phyloP scores from a whole-genome alignment of 2,329 filamentous ascomycete genomes.

The Ilyonectria sp. region DNA sequence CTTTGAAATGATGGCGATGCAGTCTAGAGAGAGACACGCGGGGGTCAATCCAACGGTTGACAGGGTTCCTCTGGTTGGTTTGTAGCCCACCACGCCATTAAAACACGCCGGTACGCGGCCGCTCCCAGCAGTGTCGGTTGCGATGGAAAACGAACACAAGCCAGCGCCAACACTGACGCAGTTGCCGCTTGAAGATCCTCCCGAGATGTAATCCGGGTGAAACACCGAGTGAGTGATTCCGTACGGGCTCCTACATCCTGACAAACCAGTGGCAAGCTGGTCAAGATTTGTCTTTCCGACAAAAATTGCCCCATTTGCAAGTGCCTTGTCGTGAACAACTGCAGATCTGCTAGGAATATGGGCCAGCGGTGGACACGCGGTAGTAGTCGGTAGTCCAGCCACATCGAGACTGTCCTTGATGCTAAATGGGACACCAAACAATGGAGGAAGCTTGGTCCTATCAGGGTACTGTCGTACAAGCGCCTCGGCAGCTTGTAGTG shows the following conservation, averaged over 20 bases:
- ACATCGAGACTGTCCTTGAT: constrained; percentile 72
- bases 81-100: constrained; percentile 68
- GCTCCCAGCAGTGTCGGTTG: constrained; percentile 68
- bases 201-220: constrained; percentile 50
- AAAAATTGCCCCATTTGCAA: constrained; percentile 67
- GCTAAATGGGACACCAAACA: constrained; percentile 71
- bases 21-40: constrained; percentile 69
- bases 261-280: constrained; percentile 74
- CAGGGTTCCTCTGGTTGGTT: constrained; percentile 65
- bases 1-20: constrained; percentile 63
- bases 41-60: constrained; percentile 63
- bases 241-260: constrained; percentile 71
- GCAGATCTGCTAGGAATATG: constrained; percentile 61
- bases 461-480: constrained; percentile 12
- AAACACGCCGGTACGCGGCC: constrained; percentile 65
- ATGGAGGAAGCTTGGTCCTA: constrained; percentile 59
- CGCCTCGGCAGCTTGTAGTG: constrained; percentile 14
- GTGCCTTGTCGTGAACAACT: constrained; percentile 60
- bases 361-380: constrained; percentile 64
- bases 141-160: constrained; percentile 69
- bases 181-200: constrained; percentile 70
- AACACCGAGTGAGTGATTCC: constrained; percentile 61
- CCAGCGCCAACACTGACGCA: constrained; percentile 67
- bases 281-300: constrained; percentile 71
- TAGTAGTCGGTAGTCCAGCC: constrained; percentile 64